Evolutionary conservation across 257 asterid genomes (phyloP), one percentile per base, ranked within the genome.

Genomic region (Nicotiana otophora): DNA sequence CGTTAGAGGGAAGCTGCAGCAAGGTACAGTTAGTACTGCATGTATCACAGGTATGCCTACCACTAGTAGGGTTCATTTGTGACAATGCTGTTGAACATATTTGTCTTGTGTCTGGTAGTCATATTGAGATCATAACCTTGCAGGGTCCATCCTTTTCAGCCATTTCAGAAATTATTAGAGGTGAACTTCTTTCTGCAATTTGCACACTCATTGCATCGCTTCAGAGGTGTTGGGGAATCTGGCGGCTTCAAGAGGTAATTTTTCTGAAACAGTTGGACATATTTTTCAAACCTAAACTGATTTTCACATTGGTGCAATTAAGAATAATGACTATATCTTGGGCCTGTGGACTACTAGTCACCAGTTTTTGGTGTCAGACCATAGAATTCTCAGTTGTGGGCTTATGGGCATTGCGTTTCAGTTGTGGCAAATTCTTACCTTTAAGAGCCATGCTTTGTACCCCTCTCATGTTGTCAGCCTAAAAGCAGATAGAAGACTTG

Each of bases 171-270:
- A 72, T 84, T 78, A 83, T 84, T 23, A 82, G 86, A 81, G 82
- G 70, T 79, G 92, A 89, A 76, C 87, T 83, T 85, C 84, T 87
- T 85, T 86, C 96, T 83, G 95, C 95, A 53, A 60, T 93, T 83
- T 91, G 96, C 90, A 88, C 93, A 54, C 90, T 95, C 26, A 90
- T 95, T 84, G 93, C 95, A 81, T 92, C 95, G 54, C 89, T 94
- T 83, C 94, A 88, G 90, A 91, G 97, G 87, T 85, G 82, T 87
- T 85, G 88, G 80, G 98, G 98, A 66, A 91, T 95, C 62, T 93
- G 98, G 98, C 95, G 97, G 83, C 91, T 95, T 87, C 89, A 92
- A 83, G 97, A 95, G 96, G 97, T 94, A 91, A 77, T 66, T 54
- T 76, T 84, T 23, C 54, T 39, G 62, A 39, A 63, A 60, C 58